Evolutionary conservation across 805 yeast genomes (phyloP).

Genomic region (Myxozyma sirexii): DNA sequence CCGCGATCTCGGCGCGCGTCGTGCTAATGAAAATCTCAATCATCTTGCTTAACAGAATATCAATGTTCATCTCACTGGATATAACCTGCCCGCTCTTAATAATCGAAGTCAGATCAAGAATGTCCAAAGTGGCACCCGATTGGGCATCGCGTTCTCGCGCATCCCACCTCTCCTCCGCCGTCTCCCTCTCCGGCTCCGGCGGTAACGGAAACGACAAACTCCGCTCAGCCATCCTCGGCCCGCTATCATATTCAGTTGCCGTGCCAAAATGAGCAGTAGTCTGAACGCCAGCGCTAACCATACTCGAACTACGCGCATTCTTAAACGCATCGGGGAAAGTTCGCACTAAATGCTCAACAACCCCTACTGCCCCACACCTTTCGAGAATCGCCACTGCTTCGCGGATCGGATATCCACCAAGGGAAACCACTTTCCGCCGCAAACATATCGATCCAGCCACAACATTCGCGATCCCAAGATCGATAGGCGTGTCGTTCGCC

Average conservation of each 20-base stretch:
- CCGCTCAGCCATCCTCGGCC: not conserved
- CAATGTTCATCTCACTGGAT: slow-evolving; percentile 35
- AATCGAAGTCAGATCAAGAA: slow-evolving; percentile 34
- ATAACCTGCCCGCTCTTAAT: slow-evolving; percentile 34
- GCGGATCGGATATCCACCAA: slow-evolving; percentile 14
- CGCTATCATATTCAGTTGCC: not conserved
- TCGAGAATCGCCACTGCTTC: slow-evolving; percentile 5
- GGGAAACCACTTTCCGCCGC: slow-evolving; percentile 8
- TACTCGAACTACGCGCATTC: not conserved
- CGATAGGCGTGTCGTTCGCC: slow-evolving; percentile 2
- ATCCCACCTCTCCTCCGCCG: not conserved
- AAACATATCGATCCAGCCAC: slow-evolving; percentile 17
- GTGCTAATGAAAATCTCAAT: slow-evolving; percentile 34
- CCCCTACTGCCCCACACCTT: slow-evolving; percentile 25
- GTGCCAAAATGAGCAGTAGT: slow-evolving; percentile 4
- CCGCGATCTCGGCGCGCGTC: slow-evolving; percentile 32
- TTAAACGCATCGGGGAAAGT: slow-evolving; percentile 6
- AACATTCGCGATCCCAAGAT: slow-evolving; percentile 5
- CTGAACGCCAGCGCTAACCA: slow-evolving; percentile 24
- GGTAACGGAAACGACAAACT: not conserved
- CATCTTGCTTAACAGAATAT: slow-evolving; percentile 30
- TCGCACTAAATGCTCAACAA: slow-evolving; percentile 10
- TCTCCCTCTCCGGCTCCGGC: no score
- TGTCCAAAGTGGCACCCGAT: slow-evolving; percentile 29
- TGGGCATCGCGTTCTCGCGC: not conserved